Conservation (phyloP, 768 basidiomycete genomes). For the Kwoniella dejecticola region DNA sequence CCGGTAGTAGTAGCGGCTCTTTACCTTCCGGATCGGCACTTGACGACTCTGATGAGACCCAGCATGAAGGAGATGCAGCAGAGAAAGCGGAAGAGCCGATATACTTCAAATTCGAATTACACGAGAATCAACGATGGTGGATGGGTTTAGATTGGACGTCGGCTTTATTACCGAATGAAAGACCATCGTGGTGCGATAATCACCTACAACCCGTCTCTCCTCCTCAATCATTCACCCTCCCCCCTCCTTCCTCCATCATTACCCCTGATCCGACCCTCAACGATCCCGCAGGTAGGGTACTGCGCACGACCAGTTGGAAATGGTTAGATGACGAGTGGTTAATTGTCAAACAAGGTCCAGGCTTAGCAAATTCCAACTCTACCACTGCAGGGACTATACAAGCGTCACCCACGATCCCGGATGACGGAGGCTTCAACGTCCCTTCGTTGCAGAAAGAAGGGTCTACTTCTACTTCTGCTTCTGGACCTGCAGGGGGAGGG, state of each 20-base stretch:
- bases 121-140: slow-evolving; percentile 98
- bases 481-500: neutral
- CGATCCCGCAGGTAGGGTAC: slow-evolving; percentile 59
- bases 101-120: slow-evolving; percentile 78
- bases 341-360: slow-evolving; percentile 60
- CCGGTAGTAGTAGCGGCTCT: slow-evolving; percentile 56
- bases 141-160: slow-evolving; percentile 96
- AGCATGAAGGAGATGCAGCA: slow-evolving; percentile 14
- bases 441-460: neutral
- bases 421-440: slow-evolving; percentile 48
- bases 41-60: slow-evolving; percentile 20
- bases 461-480: neutral
- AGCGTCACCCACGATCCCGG: slow-evolving; percentile 53
- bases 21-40: slow-evolving; percentile 28
- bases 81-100: slow-evolving; percentile 40
- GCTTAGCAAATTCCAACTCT: slow-evolving; percentile 1
- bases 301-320: slow-evolving; percentile 76
- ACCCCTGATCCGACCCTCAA: slow-evolving; percentile 46
- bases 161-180: slow-evolving; percentile 82
- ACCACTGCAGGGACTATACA: neutral
- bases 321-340: slow-evolving; percentile 94
- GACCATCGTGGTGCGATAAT: slow-evolving; percentile 79
- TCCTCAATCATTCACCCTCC: slow-evolving; percentile 67
- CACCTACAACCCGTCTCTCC: slow-evolving; percentile 72
- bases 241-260: slow-evolving; percentile 61